Conservation (phyloP, 345 rosid genomes). For the Eutrema japonicum region DNA sequence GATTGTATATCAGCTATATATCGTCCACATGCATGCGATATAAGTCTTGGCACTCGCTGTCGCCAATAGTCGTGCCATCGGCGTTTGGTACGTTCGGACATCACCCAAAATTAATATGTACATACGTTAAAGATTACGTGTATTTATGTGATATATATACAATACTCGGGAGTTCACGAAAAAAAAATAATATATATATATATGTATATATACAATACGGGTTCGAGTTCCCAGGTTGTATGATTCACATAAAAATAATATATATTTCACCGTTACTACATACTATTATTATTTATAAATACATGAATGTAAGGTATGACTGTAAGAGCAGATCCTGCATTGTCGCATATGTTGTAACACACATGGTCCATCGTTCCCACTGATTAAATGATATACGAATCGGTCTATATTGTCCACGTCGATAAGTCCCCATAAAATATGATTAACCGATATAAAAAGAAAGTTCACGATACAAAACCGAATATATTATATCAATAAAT, state of each 20-base stretch:
- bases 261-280: slow-evolving; percentile 29
- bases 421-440: neutral
- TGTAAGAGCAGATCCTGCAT: slow-evolving; percentile 42
- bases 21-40: slow-evolving; percentile 19
- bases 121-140: slow-evolving; percentile 31
- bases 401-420: slow-evolving; percentile 33
- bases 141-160: slow-evolving; percentile 11
- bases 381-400: slow-evolving; percentile 29
- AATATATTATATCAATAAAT: neutral
- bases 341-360: slow-evolving; percentile 45
- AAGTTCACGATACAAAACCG: slow-evolving; percentile 1
- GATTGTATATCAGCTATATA: neutral
- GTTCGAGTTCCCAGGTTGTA: slow-evolving; percentile 38
- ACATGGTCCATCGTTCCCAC: slow-evolving; percentile 42
- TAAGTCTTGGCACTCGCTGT: slow-evolving; percentile 26
- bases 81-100: slow-evolving; percentile 14
- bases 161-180: neutral
- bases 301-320: slow-evolving; percentile 26
- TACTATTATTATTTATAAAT: neutral
- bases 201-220: slow-evolving; percentile 2
- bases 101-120: slow-evolving; percentile 14
- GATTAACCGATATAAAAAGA: slow-evolving; percentile 7
- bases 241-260: slow-evolving; percentile 22
- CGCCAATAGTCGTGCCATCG: slow-evolving; percentile 35
- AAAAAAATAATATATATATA: neutral